Percentiles rank a stretch among this genome's conserved stretches.
These are phyloP conservation scores for Ceratobasidium theobromae DNA, from an alignment of 1,284 basidiomycete species.

Conservation along the genomic window DNA sequence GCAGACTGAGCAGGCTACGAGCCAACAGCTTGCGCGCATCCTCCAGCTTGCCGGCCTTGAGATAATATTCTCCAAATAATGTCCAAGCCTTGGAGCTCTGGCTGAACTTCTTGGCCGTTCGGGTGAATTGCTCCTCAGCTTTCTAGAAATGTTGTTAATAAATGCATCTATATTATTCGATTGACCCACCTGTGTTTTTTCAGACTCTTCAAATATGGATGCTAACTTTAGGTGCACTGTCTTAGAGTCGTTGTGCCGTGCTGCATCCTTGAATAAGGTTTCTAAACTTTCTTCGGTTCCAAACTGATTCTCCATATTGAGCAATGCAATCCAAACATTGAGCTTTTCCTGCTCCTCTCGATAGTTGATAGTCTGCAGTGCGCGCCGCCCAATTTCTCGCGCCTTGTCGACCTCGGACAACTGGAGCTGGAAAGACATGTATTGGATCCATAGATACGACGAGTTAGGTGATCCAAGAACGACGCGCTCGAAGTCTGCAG, in stretches of 20 bases:
- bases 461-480: conserved; percentile 96
- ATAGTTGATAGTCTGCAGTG: conserved; percentile 87
- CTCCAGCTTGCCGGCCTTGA: conserved; percentile 72
- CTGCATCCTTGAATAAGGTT: conserved; percentile 84
- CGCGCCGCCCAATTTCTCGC: conserved; percentile 81
- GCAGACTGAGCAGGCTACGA: conserved; percentile 87
- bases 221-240: conserved; percentile 84
- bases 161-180: background rate
- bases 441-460: conserved; percentile 98
- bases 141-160: conserved; percentile 53
- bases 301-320: conserved; percentile 95
- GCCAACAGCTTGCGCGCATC: conserved; percentile 86
- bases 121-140: conserved; percentile 83
- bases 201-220: conserved; percentile 79
- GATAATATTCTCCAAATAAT: conserved; percentile 76
- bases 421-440: conserved; percentile 98
- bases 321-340: conserved; percentile 96
- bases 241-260: conserved; percentile 88
- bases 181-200: conserved; percentile 70
- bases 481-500: conserved; percentile 91
- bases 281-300: conserved; percentile 84
- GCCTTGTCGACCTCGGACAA: conserved; percentile 96
- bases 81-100: conserved; percentile 92
- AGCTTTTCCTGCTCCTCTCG: conserved; percentile 95
- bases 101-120: conserved; percentile 90